Evolutionary conservation across 352 stramenopile species (phyloP), one percentile per base, ranked within the genome.

Genomic region (Globisporangium emineosum): DNA sequence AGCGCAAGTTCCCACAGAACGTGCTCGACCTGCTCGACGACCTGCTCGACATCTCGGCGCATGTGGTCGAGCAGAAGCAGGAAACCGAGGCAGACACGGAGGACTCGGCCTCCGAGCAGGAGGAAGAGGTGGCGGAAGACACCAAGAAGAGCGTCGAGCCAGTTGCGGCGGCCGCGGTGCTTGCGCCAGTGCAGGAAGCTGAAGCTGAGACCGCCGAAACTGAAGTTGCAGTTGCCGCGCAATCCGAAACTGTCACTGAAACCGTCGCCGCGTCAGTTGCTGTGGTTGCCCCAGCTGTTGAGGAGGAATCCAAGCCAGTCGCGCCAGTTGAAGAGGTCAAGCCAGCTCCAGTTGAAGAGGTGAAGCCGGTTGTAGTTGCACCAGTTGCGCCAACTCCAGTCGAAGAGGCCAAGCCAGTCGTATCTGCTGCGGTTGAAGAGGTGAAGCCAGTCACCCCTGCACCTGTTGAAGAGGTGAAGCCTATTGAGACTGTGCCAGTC

Each of bases 1-100:
- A 78, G 67, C 70, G 70, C 9, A 54, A 70, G 33, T 73, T 76
- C 47, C 75, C 79, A 5, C 61, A 72, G 32, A 66, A 68, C 55
- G 77, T 90, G 60, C 55, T 67, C 30, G 68, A 70, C 17, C 62
- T 90, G 50, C 43, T 92, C 30, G 73, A 75, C 55, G 69, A 90
- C 37, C 67, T 92, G 54, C 66, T 92, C 42, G n/a, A 86, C 47
- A 71, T 92, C 45, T 65, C 71, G 9, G 62, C 75, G 37, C 69
- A 89, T 45, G 43, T 74, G 60, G 66, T 65, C 29, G 60, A 66
- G 65, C 32, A 40, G 0, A 57, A 71, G 52, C 29, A 42, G 32
- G 56, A 64, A n/a, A 23, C 21, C 23, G 61, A 69, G 23, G 37
- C 52, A 5, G 60, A 64, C 35, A 70, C 58, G 6, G 52, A 70